These are phyloP conservation scores for Tetrahymena borealis DNA, from an alignment of 73 alveolate genomes.

Conservation along the genomic window DNA sequence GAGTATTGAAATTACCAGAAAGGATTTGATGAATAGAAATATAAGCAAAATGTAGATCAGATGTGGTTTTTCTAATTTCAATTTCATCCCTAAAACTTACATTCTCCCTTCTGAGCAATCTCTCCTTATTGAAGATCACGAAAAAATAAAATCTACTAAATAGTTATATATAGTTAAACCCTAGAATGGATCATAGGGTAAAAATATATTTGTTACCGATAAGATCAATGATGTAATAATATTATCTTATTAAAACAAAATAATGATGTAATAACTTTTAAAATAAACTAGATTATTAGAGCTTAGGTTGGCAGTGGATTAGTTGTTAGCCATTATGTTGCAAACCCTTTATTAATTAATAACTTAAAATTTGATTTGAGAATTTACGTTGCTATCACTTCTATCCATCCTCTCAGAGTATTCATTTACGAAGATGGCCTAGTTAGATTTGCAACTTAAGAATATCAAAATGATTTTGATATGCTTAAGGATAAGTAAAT, in stretches of 20 bases:
- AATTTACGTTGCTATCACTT: conserved; percentile 82
- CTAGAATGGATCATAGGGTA: conserved; percentile 68
- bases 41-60: conserved; percentile 54
- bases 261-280: not conserved
- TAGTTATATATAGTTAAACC: conserved; percentile 69
- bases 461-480: conserved; percentile 31
- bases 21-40: conserved; percentile 53
- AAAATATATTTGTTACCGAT: conserved; percentile 64
- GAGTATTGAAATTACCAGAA: conserved; percentile 65
- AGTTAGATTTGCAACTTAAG: conserved; percentile 75
- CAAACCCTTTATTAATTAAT: conserved; percentile 82
- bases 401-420: conserved; percentile 82
- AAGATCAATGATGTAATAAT: conserved; percentile 39
- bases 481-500: not conserved
- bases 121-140: conserved; percentile 37
- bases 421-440: conserved; percentile 85
- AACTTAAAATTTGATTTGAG: conserved; percentile 80
- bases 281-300: conserved; percentile 42
- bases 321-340: conserved; percentile 57
- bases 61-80: conserved; percentile 45
- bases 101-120: conserved; percentile 56
- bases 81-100: conserved; percentile 66
- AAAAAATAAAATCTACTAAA: conserved; percentile 10
- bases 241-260: not conserved
- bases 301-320: not conserved